Base-by-base conservation (phyloP, 192 early-diverging fungal species). In the Mortierella alpina region DNA sequence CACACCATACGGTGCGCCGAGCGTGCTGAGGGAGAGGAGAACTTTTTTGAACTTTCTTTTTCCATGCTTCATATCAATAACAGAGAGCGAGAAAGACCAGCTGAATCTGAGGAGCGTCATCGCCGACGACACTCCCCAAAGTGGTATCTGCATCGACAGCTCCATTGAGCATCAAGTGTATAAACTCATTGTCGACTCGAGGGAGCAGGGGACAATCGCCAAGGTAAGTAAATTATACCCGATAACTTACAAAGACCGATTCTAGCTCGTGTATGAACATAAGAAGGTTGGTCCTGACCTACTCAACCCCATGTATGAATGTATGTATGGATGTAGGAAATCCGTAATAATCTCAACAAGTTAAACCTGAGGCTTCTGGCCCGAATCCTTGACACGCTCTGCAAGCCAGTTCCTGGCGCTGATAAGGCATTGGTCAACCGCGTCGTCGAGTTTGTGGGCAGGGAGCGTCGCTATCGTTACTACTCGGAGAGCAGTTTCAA, bases 131-230 rank as follows among this genome's bases (percentile, higher is more conserved):
- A 58, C 71, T 11, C 42, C 63, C 5, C 75, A 64, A 50, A 88
- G 89, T 15, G 88, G 88, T 13, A 75, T 90, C 11, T 68, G 82
- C 23, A 61, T 84, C 3, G 88, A 92, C 59, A 80, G 88, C 0
- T 90, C 91, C 2, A 63, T 93, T 13, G 91, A 93, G 20, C 85
- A 85, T 59, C 92, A 93, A 67, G 85, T 93, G 0, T 91, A 88
- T 68, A 84, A 85, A 12, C 56, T 90, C 15, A 88, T 93, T 46
- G 54, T 73, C 1, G 58, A 84, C 8, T 22, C 87, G 7, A 90
- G 88, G n/a, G 68, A 83, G 17, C 18, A 67, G 11, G 92, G 92
- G 7, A 84, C 83, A 13, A 90, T 85, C 15, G 77, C 86, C 12
- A 84, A 60, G 52, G 91, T 90, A 69, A 4, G 46, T 7, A 31